Percentiles rank a stretch among this genome's conserved stretches.
phyloP scores from a whole-genome alignment of 148 eudicot genomes.

The Chenopodium suecicum region DNA sequence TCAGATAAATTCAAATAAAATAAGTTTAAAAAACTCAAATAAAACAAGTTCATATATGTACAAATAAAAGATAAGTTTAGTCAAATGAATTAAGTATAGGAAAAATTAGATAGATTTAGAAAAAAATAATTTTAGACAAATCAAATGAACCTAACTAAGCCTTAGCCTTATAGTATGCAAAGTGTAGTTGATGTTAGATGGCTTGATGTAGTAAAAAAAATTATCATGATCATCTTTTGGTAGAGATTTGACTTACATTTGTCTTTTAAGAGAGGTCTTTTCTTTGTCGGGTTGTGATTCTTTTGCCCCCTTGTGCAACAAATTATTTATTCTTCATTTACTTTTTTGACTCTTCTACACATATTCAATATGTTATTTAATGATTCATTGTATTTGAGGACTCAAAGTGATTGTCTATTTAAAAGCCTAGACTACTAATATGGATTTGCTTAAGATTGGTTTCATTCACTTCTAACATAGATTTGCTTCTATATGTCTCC shows the following conservation, averaged over 20 bases:
- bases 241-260: not conserved
- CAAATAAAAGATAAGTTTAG: no score
- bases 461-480: no score
- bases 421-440: not conserved
- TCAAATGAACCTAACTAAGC: no score
- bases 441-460: no score
- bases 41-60: no score
- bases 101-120: no score
- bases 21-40: no score
- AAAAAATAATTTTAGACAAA: no score
- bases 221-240: not conserved
- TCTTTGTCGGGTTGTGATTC: not conserved
- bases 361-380: not conserved
- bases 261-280: not conserved
- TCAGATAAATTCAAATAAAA: no score
- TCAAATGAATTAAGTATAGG: no score
- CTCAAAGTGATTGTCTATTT: not conserved
- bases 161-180: not conserved
- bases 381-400: no score
- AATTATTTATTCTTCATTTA: not conserved
- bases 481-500: not conserved
- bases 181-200: not conserved
- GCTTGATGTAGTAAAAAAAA: not conserved
- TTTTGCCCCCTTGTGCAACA: not conserved
- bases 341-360: not conserved